Evolutionary conservation across 352 stramenopile species (phyloP).

Genomic region (Pythium folliculosum): DNA sequence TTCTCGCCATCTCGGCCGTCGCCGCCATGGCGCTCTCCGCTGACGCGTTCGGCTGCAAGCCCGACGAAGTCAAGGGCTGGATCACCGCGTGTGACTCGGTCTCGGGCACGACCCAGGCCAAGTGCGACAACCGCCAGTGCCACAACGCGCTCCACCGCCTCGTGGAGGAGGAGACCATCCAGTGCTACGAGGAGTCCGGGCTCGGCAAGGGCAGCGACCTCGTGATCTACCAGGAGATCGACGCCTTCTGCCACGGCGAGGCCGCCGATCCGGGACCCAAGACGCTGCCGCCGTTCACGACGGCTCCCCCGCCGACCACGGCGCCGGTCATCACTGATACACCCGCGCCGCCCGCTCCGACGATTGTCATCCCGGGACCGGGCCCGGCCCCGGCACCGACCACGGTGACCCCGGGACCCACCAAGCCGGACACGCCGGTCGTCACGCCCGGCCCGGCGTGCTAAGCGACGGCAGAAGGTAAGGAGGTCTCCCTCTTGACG

Average conservation of each 20-base stretch:
- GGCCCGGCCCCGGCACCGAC: slow-evolving; percentile 2
- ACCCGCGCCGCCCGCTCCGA: slow-evolving; percentile 26
- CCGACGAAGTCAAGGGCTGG: slow-evolving; percentile 24
- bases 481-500: no score
- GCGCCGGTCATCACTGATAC: not conserved
- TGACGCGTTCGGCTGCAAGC: slow-evolving; percentile 26
- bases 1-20: not conserved
- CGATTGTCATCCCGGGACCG: not conserved
- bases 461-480: not conserved
- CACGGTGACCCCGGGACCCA: not conserved
- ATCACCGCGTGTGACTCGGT: slow-evolving; percentile 42
- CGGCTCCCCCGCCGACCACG: not conserved
- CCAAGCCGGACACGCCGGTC: not conserved
- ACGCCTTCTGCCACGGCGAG: slow-evolving; percentile 48
- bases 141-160: slow-evolving; percentile 44
- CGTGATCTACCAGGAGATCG: slow-evolving; percentile 40
- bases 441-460: not conserved
- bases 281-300: slow-evolving; percentile 2
- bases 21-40: slow-evolving; percentile 1
- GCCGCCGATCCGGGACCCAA: slow-evolving; percentile 36
- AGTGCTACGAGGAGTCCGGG: slow-evolving; percentile 41
- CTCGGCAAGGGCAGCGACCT: slow-evolving; percentile 40
- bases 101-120: slow-evolving; percentile 36
- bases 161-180: slow-evolving; percentile 40
- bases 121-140: slow-evolving; percentile 38